phyloP scores from a whole-genome alignment of 306 rosid species.

The Cyclanthera cordifolia region DNA sequence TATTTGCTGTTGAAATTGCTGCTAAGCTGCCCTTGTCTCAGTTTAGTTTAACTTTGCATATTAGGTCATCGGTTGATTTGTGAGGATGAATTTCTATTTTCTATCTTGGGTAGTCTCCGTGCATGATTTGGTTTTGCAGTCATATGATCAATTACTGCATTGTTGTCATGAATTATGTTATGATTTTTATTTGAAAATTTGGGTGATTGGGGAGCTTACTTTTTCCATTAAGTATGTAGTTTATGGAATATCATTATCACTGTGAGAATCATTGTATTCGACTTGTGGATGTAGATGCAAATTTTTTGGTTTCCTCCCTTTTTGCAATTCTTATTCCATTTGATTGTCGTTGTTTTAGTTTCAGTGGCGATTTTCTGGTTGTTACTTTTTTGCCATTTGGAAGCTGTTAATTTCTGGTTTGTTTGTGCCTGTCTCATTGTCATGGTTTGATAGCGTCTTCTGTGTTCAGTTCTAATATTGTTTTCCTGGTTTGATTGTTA shows the following conservation, averaged over 20 bases:
- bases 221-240: not conserved
- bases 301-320: not conserved
- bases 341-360: not conserved
- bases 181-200: not conserved
- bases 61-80: not conserved
- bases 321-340: not conserved
- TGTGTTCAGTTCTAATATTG: not conserved
- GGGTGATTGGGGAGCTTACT: not conserved
- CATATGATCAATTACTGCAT: slow-evolving; percentile 1
- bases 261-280: not conserved
- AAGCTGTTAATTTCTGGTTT: not conserved
- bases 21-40: not conserved
- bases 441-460: not conserved
- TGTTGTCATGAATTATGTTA: not conserved
- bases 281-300: not conserved
- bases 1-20: not conserved
- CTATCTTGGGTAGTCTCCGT: not conserved
- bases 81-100: not conserved
- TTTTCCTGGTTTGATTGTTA: too few relatives aligned
- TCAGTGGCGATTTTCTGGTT: too few relatives aligned
- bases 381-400: too few relatives aligned
- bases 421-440: not conserved
- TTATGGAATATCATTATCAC: not conserved
- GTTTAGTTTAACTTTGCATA: not conserved
- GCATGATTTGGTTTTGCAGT: not conserved